These are phyloP conservation scores for Ceratocystis huliohia DNA, from an alignment of 2,329 filamentous ascomycete species.

Conservation along the genomic window DNA sequence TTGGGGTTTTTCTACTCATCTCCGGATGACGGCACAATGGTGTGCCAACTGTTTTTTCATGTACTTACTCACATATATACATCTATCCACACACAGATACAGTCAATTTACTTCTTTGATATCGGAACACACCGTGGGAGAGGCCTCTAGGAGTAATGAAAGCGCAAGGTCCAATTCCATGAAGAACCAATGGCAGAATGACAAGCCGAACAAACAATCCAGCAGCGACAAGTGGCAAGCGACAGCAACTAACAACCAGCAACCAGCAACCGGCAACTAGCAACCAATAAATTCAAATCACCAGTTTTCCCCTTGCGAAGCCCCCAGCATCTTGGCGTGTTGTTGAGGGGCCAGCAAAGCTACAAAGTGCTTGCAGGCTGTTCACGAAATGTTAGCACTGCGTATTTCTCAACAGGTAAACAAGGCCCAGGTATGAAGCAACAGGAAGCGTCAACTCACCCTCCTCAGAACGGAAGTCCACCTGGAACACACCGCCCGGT, in stretches of 20 bases:
- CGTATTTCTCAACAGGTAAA: neutral
- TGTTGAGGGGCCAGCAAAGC: neutral
- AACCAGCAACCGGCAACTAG: neutral
- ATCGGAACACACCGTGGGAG: neutral
- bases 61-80: neutral
- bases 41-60: neutral
- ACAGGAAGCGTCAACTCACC: conserved; percentile 24
- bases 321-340: neutral
- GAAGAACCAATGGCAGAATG: neutral
- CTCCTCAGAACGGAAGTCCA: conserved; percentile 36
- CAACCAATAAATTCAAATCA: neutral
- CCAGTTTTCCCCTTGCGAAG: too few relatives aligned
- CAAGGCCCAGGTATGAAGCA: neutral
- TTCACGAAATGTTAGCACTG: neutral
- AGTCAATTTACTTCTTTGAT: neutral
- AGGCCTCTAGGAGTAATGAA: neutral
- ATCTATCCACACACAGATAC: neutral
- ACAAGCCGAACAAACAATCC: neutral
- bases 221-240: neutral
- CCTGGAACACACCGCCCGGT: conserved; percentile 37
- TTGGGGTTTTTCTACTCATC: neutral
- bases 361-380: conserved; percentile 2
- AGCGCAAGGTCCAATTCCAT: neutral
- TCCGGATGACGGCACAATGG: conserved; percentile 16
- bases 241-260: neutral